A percentile compares a stretch with the other conserved stretches of the same genome.
phyloP scores from a whole-genome alignment of 371 early-diverging fungal genomes.

The Cokeromyces recurvatus region DNA sequence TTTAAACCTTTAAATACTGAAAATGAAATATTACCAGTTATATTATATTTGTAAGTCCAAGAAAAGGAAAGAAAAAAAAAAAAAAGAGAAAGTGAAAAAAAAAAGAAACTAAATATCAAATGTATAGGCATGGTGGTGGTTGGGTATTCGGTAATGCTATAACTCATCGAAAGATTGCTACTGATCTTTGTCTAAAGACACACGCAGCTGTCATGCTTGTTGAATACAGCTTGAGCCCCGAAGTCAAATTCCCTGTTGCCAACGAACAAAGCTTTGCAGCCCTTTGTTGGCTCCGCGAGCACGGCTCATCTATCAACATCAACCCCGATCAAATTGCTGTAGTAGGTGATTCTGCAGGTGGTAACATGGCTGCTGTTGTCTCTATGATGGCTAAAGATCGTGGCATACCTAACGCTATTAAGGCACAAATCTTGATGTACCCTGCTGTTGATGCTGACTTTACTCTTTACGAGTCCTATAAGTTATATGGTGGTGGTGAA shows the following conservation, averaged over 20 bases:
- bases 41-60: constrained; percentile 5
- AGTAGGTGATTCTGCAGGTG: constrained; percentile 27
- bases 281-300: constrained; percentile 6
- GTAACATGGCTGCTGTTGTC: constrained; percentile 23
- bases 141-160: constrained; percentile 8
- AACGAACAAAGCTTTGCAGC: constrained; percentile 12
- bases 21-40: constrained; percentile 8
- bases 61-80: background rate
- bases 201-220: constrained; percentile 14
- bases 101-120: background rate
- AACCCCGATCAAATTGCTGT: constrained; percentile 9
- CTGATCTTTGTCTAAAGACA: constrained; percentile 11
- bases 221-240: constrained; percentile 17
- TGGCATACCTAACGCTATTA: constrained; percentile 3
- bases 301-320: constrained; percentile 7
- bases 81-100: background rate
- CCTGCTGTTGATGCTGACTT: constrained; percentile 9
- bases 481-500: constrained; percentile 8
- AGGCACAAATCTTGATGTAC: constrained; percentile 14
- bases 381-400: constrained; percentile 19
- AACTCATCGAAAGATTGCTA: constrained; percentile 10
- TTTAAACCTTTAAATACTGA: constrained; percentile 12
- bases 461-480: constrained; percentile 2
- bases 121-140: constrained; percentile 11
- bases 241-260: constrained; percentile 19